Base-by-base conservation (phyloP, 164 flowering plant genomes). In the Magnolia changhungtana region DNA sequence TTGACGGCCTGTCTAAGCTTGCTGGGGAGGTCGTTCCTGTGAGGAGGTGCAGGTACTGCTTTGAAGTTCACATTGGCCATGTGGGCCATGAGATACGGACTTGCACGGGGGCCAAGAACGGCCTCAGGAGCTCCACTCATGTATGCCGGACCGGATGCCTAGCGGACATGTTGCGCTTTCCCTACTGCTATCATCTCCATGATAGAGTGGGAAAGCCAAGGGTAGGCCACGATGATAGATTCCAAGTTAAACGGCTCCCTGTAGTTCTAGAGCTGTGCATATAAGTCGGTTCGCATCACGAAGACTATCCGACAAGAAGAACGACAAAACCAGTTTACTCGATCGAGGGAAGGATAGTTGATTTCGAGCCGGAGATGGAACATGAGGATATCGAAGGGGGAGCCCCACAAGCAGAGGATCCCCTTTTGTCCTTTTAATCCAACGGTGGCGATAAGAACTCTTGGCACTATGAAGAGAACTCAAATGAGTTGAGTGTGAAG, bases 181-280 rank as follows among this genome's bases (percentile, higher is more conserved):
- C 95, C 7, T 77, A 83, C 37, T 89, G 92, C 74, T 93, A 81
- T 81, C 98, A 93, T 84, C 91, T 95, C 59, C 81, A 80, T 74
- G 98, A 95, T 71, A 87, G 98, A 58, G 93, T 87, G 77, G 91
- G 88, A 19, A 88, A 86, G 78, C 92, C 98, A 7, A 88, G 98
- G 78, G 86, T 95, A 72, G 82, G 78, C 13, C 98, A 95, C 78
- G 84, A 90, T 63, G 98, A 95, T 77, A 88, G 85, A 78, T 78
- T 68, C 20, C 75, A 50, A 65, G 83, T 89, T 29, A 77, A 74
- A 1, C 81, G 85, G 50, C 83, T 95, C 64, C 94, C 95, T 63
- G 98, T 97, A 9, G 77, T 95, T 76, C 77, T 95, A 13, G 99
- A 95, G 85, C 92, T 93, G 11, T 93, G 99, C 69, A 87, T 93